Evolutionary conservation across 2,329 filamentous ascomycete genomes (phyloP).

Genomic region (Talaromyces sp.): DNA sequence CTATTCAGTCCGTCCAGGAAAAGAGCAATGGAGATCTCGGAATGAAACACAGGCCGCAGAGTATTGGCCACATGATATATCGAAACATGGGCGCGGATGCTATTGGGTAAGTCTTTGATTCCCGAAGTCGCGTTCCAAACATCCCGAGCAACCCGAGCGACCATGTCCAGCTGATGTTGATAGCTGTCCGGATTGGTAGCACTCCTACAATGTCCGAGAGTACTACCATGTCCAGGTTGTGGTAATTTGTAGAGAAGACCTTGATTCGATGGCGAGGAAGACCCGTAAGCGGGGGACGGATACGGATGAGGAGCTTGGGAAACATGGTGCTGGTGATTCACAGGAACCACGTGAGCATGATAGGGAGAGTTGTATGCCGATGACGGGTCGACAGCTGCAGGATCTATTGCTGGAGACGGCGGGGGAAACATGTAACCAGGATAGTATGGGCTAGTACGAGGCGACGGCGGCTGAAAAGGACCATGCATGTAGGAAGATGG

Average conservation of each 20-base stretch:
- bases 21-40: slow-evolving; percentile 56
- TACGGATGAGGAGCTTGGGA: slow-evolving; percentile 21
- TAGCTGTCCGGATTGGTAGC: slow-evolving; percentile 38
- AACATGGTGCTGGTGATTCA: slow-evolving; percentile 22
- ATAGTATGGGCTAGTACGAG: slow-evolving; percentile 24
- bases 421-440: slow-evolving; percentile 23
- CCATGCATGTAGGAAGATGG: slow-evolving; percentile 24
- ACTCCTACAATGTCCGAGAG: background rate
- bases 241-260: slow-evolving; percentile 5
- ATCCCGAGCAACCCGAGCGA: slow-evolving; percentile 56
- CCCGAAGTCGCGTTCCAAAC: slow-evolving; percentile 61
- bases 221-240: slow-evolving; percentile 1
- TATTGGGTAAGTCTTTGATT: slow-evolving; percentile 60
- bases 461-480: slow-evolving; percentile 32
- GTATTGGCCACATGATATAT: slow-evolving; percentile 60
- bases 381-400: slow-evolving; percentile 20
- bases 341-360: slow-evolving; percentile 23
- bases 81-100: slow-evolving; percentile 61
- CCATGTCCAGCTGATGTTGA: slow-evolving; percentile 49
- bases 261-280: slow-evolving; percentile 20
- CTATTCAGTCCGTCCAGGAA: slow-evolving; percentile 60
- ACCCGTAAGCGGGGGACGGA: slow-evolving; percentile 20
- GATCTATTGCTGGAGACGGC: slow-evolving; percentile 23
- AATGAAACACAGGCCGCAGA: slow-evolving; percentile 57
- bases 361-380: slow-evolving; percentile 26